Conservation (phyloP, 495 filamentous ascomycete species). For the Xylaria palmicola region DNA sequence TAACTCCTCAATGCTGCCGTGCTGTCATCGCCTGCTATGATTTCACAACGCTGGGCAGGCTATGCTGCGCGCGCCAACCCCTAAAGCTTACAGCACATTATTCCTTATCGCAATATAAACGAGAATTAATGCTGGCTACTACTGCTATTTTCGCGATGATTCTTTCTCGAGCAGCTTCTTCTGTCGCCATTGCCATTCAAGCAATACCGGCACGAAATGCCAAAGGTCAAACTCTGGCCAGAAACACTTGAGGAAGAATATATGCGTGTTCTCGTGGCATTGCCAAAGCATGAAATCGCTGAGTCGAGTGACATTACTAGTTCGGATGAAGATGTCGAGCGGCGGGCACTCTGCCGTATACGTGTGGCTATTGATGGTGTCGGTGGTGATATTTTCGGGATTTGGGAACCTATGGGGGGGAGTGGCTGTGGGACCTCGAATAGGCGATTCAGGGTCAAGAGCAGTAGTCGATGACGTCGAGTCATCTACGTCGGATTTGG, state of each 20-base stretch:
- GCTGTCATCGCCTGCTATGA: neutral
- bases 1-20: neutral
- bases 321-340: slow-evolving; percentile 84
- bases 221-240: slow-evolving; percentile 98
- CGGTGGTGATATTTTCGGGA: slow-evolving; percentile 80
- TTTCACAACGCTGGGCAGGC: neutral
- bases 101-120: neutral
- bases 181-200: slow-evolving; percentile 84
- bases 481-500: slow-evolving; percentile 51
- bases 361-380: slow-evolving; percentile 75
- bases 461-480: slow-evolving; percentile 53
- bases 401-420: slow-evolving; percentile 43
- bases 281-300: slow-evolving; percentile 99
- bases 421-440: slow-evolving; percentile 29
- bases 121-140: neutral
- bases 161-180: slow-evolving; percentile 51
- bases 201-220: slow-evolving; percentile 86
- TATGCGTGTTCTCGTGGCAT: slow-evolving; percentile 85
- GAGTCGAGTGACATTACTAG: slow-evolving; percentile 85
- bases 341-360: slow-evolving; percentile 84
- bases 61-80: neutral
- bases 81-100: neutral
- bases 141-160: slow-evolving; percentile 29
- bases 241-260: slow-evolving; percentile 86
- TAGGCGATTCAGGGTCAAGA: slow-evolving; percentile 47